Conservation (phyloP, 352 stramenopile genomes). For the Pythium phragmiticola region DNA sequence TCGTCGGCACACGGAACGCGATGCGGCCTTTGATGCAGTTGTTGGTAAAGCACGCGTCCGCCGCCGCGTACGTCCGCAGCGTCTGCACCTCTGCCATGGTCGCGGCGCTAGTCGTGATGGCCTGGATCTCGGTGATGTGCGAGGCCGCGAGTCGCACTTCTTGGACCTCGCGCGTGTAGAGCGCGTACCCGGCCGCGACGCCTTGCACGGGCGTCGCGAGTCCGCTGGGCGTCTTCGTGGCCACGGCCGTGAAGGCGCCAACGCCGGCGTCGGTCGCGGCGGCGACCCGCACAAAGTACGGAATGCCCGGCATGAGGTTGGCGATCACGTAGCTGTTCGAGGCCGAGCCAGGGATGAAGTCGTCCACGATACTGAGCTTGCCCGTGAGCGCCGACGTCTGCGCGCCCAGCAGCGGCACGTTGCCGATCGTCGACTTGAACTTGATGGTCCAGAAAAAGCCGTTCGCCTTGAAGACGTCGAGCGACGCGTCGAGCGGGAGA, state of each 20-base stretch:
- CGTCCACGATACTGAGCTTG: slow-evolving; percentile 34
- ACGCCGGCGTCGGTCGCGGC: slow-evolving; percentile 56
- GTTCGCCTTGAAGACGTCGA: slow-evolving; percentile 75
- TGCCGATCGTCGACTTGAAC: slow-evolving; percentile 76
- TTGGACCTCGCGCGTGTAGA: slow-evolving; percentile 63
- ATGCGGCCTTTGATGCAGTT: slow-evolving; percentile 54
- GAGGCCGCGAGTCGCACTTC: slow-evolving; percentile 63
- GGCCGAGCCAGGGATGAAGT: slow-evolving; percentile 41
- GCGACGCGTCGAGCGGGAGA: slow-evolving; percentile 30
- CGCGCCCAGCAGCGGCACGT: slow-evolving; percentile 45
- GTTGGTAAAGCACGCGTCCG: slow-evolving; percentile 42
- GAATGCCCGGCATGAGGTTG: slow-evolving; percentile 59
- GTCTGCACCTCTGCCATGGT: slow-evolving; percentile 76
- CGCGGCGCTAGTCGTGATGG: slow-evolving; percentile 58
- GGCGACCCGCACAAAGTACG: slow-evolving; percentile 64
- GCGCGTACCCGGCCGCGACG: slow-evolving; percentile 52
- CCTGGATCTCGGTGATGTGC: slow-evolving; percentile 68
- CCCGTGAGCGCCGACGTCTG: slow-evolving; percentile 28
- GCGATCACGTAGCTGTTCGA: slow-evolving; percentile 52
- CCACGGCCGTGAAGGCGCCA: slow-evolving; percentile 40
- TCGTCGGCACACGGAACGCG: slow-evolving; percentile 66
- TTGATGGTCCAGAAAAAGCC: slow-evolving; percentile 80
- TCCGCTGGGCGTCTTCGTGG: slow-evolving; percentile 49
- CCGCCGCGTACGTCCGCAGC: slow-evolving; percentile 45
- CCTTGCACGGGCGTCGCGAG: slow-evolving; percentile 46